phyloP scores from a whole-genome alignment of 805 yeast genomes.

The Candida argentea region DNA sequence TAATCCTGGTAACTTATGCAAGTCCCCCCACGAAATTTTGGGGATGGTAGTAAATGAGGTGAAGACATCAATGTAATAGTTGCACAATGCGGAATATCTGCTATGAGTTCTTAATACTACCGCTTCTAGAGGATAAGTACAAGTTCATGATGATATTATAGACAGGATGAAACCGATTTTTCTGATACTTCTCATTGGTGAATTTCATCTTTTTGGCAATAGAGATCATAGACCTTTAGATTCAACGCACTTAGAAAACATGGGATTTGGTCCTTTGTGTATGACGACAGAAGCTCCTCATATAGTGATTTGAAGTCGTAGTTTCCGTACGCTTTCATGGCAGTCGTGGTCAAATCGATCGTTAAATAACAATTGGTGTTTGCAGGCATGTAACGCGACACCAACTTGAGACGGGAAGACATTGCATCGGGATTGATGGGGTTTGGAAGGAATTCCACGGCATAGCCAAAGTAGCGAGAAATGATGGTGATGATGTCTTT shows the following conservation, averaged over 20 bases:
- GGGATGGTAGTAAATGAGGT: conserved; percentile 9
- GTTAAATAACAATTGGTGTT: conserved; percentile 35
- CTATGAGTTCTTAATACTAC: no score
- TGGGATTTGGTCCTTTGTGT: conserved; percentile 67
- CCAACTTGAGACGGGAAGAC: conserved; percentile 46
- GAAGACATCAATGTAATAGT: background rate
- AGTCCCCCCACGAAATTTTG: conserved; percentile 30
- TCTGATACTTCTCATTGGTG: no score
- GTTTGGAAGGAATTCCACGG: conserved; percentile 51
- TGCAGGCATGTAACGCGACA: conserved; percentile 28
- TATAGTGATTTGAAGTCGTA: conserved; percentile 27
- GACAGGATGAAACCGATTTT: no score
- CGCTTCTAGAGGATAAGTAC: no score
- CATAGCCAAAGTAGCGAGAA: conserved; percentile 60
- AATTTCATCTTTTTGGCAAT: background rate
- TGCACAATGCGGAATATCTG: no score
- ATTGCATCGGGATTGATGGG: conserved; percentile 33
- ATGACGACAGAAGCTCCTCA: conserved; percentile 47
- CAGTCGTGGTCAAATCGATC: conserved; percentile 45
- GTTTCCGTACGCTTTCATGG: conserved; percentile 42
- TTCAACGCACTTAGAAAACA: conserved; percentile 71
- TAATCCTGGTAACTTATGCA: conserved; percentile 35
- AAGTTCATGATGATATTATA: no score
- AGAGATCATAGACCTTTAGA: conserved; percentile 47
- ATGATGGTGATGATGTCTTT: conserved; percentile 60